Evolutionary conservation across 2,329 filamentous ascomycete genomes (phyloP).

Genomic region (Ophiostoma himal-ulmi): DNA sequence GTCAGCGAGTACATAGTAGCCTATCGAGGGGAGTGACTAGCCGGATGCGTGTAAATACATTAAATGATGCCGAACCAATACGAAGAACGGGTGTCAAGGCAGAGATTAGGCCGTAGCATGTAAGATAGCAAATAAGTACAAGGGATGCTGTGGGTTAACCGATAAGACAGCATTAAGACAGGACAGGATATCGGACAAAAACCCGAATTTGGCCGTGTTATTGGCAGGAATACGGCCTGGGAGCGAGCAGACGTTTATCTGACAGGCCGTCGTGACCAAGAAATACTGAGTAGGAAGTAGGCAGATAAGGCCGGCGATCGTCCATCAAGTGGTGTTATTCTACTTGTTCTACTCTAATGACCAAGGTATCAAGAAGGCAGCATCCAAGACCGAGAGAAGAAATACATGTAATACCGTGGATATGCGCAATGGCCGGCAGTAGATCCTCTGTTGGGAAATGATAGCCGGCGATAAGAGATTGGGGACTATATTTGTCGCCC

Average conservation of each 20-base stretch:
- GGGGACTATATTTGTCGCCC: neutral
- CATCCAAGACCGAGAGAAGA: neutral
- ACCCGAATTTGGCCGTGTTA: neutral
- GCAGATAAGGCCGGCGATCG: neutral
- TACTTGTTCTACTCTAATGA: neutral
- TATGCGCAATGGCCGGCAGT: neutral
- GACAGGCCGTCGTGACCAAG: neutral
- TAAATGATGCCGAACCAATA: neutral
- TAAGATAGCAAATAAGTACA: neutral
- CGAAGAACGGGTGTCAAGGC: too few species aligned
- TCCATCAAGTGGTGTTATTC: neutral
- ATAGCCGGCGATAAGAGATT: neutral
- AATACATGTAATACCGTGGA: neutral
- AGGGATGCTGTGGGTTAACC: neutral
- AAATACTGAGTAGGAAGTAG: neutral
- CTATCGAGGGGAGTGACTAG: neutral
- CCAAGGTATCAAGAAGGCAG: neutral
- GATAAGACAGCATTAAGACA: neutral
- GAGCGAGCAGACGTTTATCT: neutral
- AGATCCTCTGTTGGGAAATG: slow-evolving; percentile 1
- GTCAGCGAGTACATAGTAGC: neutral
- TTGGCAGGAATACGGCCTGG: neutral
- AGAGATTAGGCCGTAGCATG: neutral
- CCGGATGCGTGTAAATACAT: neutral
- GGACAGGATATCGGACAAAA: neutral